These are phyloP conservation scores for Dicorynia guianensis DNA, from an alignment of 306 rosid genomes.

Conservation along the genomic window DNA sequence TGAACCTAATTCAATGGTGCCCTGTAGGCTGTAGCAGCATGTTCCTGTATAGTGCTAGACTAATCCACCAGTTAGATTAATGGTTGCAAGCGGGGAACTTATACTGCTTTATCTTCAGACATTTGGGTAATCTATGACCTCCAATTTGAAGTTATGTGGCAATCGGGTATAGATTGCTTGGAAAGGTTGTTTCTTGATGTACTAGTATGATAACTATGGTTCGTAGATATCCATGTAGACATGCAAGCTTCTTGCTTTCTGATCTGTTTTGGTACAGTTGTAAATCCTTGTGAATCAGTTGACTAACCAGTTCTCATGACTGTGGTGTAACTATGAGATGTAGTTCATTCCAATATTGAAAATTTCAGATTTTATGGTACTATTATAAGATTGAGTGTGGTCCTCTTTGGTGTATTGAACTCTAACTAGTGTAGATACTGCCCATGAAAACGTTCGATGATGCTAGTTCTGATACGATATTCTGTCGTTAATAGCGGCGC, in stretches of 20 bases:
- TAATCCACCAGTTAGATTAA: constrained; percentile 25
- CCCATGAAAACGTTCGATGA: constrained; percentile 8
- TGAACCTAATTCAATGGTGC: constrained; percentile 5
- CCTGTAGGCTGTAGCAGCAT: constrained; percentile 23
- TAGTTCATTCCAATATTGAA: constrained; percentile 15
- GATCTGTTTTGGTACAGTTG: constrained; percentile 4
- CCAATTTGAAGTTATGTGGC: constrained; percentile 23
- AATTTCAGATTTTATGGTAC: not conserved
- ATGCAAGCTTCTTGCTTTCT: constrained; percentile 2
- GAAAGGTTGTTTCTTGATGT: constrained; percentile 30
- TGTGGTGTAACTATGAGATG: constrained; percentile 28
- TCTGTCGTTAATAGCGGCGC: too few species aligned
- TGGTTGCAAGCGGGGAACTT: constrained; percentile 27
- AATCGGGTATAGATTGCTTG: constrained; percentile 14
- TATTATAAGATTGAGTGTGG: not conserved
- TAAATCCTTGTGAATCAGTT: constrained; percentile 43
- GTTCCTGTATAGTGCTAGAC: not conserved
- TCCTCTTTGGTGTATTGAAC: not conserved
- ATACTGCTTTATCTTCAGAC: constrained; percentile 24
- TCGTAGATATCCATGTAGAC: constrained; percentile 36
- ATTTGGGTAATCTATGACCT: constrained; percentile 29
- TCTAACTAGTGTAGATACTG: not conserved
- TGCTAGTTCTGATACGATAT: not conserved
- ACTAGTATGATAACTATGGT: constrained; percentile 33
- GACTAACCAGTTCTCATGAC: not conserved